Percentiles rank a stretch among this genome's conserved stretches.
phyloP scores from a whole-genome alignment of 2,329 filamentous ascomycete genomes.

The Tolypocladium sp. region DNA sequence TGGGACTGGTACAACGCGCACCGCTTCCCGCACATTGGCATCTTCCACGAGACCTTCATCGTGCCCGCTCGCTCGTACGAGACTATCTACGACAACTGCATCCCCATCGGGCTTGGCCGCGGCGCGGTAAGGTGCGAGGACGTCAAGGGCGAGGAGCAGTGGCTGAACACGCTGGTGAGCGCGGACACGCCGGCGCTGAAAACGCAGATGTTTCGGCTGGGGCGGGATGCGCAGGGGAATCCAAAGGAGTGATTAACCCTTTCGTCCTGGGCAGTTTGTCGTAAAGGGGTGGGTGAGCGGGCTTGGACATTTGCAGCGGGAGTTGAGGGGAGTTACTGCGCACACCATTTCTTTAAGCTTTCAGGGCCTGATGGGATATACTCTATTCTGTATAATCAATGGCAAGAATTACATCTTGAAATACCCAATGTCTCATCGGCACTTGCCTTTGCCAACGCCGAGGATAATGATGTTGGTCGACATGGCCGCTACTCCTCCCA shows the following conservation, averaged over 20 bases:
- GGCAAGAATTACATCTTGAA: not conserved
- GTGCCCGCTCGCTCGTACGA: slow-evolving; percentile 37
- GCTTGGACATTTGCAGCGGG: not conserved
- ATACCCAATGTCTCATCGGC: not conserved
- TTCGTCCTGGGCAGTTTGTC: not conserved
- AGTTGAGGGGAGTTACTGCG: not conserved
- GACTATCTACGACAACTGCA: slow-evolving; percentile 38
- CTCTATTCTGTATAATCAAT: not conserved
- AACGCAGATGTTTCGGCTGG: slow-evolving; percentile 24
- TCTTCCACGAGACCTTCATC: slow-evolving; percentile 46
- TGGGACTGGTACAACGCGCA: slow-evolving; percentile 40
- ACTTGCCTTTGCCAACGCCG: not conserved
- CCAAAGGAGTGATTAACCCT: slow-evolving; percentile 1
- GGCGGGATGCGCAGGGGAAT: slow-evolving; percentile 13
- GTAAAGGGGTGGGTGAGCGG: too few species aligned
- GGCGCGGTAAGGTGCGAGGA: slow-evolving; percentile 13
- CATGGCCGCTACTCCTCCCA: slow-evolving; percentile 9
- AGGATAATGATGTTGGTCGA: slow-evolving; percentile 14
- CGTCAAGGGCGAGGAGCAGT: slow-evolving; percentile 14
- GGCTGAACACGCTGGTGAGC: slow-evolving; percentile 24
- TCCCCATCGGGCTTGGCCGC: slow-evolving; percentile 25
- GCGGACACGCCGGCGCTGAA: slow-evolving; percentile 20
- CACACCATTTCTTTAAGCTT: not conserved
- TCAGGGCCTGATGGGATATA: not conserved
- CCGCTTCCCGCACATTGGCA: slow-evolving; percentile 30